Conservation (phyloP, 305 asterid species). For the Fraxinus angustifolia region DNA sequence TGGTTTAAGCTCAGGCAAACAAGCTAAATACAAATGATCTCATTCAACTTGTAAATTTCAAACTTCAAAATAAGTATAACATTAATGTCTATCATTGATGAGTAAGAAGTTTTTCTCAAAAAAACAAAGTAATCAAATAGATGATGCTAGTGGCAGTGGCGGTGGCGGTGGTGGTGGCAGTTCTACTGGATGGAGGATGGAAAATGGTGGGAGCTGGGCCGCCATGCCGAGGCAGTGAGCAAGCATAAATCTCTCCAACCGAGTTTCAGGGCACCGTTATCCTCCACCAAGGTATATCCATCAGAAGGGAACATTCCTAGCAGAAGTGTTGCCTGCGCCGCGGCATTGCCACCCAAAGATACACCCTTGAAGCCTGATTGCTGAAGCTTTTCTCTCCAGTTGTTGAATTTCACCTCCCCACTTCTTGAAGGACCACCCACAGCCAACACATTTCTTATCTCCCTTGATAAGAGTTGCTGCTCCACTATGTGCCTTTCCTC, state of each 20-base stretch:
- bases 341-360: constrained; percentile 88
- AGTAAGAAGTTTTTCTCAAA: not conserved
- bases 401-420: constrained; percentile 68
- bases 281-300: constrained; percentile 92
- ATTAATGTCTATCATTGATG: not conserved
- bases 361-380: constrained; percentile 82
- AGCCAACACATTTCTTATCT: constrained; percentile 74
- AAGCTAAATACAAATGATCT: not conserved
- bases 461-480: constrained; percentile 82
- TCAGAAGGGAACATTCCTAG: constrained; percentile 94
- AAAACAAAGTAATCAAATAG: not conserved
- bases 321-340: constrained; percentile 82
- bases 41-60: not conserved
- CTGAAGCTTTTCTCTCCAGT: constrained; percentile 88
- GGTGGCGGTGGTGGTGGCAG: not conserved
- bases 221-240: constrained; percentile 98
- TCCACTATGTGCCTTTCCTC: constrained; percentile 96
- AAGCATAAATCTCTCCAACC: constrained; percentile 98
- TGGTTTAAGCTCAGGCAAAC: not conserved
- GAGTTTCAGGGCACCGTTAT: constrained; percentile 80
- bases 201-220: constrained; percentile 31
- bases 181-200: not conserved
- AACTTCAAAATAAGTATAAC: not conserved
- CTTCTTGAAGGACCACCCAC: constrained; percentile 78
- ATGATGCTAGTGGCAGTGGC: not conserved